Base-by-base conservation (phyloP, 306 rosid genomes). In the Fragaria iinumae region DNA sequence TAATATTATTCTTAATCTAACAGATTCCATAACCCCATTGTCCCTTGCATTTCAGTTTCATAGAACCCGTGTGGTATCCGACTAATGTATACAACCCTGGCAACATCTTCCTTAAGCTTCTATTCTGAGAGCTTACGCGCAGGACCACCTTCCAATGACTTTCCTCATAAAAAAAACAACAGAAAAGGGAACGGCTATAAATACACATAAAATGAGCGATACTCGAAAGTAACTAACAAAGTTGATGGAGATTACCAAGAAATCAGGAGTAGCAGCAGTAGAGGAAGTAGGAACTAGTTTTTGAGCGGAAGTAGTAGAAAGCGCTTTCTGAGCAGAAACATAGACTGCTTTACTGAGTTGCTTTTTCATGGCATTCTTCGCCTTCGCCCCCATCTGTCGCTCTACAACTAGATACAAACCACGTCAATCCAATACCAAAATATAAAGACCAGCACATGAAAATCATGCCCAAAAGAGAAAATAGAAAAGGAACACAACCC, bases 41-140 rank as follows among this genome's bases (percentile, higher is more conserved):
- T 47, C 92, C 98, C 98, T 90, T 87, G 84, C 95, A 95, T 92
- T 83, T 92, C 96, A 43, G 88, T 86, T 89, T 92, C 97, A 67
- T 89, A 89, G 87, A 95, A 92, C 1, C 91, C 92, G 62, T 90
- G 96, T 0, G 96, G 93, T 73, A 90, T 87, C 70, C 93, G 84
- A 38, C 93, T 91, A 18, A 90, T 49, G 68, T 88, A 87, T 56
- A 90, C 81, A 63, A 95, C 92, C 0, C 82, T 83, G 60, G 91
- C 76, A 2, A 76, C 76, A 57, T 83, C 87, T 73, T 92, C 91
- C 41, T 5, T 44, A 4, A 72, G 88, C 76, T 85, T 86, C 67
- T 81, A 84, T 11, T 68, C 76, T 0, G 91, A 86, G 64, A 86
- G 77, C 48, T 85, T 84, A 17, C 79, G 80, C 47, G 79, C 94